These are phyloP conservation scores for Globisporangium takayamanum DNA, from an alignment of 352 stramenopile species.

Conservation along the genomic window DNA sequence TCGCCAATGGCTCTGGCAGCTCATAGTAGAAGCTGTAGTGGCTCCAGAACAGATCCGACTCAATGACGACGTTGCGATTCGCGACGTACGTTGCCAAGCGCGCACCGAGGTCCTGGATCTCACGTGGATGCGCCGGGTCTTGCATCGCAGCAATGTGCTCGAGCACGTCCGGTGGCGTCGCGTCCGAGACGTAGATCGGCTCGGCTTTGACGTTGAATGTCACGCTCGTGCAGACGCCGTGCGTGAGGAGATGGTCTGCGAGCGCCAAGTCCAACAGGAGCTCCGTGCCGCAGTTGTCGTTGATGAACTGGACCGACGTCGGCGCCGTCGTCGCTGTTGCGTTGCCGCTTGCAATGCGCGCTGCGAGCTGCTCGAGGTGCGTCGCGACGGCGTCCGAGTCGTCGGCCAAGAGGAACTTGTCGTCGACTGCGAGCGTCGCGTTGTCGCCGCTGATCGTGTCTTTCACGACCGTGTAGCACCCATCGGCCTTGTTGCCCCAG, in stretches of 20 bases:
- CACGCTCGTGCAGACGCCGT: constrained; percentile 43
- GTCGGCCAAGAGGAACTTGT: constrained; percentile 55
- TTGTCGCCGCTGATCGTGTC: constrained; percentile 50
- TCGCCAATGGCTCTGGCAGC: constrained; percentile 30
- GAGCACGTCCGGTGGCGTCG: constrained; percentile 44
- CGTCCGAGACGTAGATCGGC: constrained; percentile 80
- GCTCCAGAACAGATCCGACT: constrained; percentile 54
- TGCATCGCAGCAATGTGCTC: constrained; percentile 60
- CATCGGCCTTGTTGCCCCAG: constrained; percentile 76
- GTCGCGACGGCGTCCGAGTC: constrained; percentile 42
- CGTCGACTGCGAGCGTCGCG: constrained; percentile 47
- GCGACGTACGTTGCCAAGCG: constrained; percentile 31
- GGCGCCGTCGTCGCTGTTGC: neutral
- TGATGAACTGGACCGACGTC: constrained; percentile 54
- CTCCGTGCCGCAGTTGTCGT: constrained; percentile 76
- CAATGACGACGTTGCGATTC: constrained; percentile 17
- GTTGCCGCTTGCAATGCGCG: neutral
- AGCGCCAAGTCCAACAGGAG: constrained; percentile 63
- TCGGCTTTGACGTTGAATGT: constrained; percentile 69
- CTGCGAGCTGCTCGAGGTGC: constrained; percentile 25
- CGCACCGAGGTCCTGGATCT: constrained; percentile 43
- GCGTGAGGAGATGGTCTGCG: constrained; percentile 49
- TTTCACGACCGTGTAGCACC: constrained; percentile 70
- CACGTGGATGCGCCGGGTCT: constrained; percentile 15
- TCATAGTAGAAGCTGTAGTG: constrained; percentile 73